Conservation (phyloP, 768 basidiomycete genomes). For the Panaeolus cyanescens region DNA sequence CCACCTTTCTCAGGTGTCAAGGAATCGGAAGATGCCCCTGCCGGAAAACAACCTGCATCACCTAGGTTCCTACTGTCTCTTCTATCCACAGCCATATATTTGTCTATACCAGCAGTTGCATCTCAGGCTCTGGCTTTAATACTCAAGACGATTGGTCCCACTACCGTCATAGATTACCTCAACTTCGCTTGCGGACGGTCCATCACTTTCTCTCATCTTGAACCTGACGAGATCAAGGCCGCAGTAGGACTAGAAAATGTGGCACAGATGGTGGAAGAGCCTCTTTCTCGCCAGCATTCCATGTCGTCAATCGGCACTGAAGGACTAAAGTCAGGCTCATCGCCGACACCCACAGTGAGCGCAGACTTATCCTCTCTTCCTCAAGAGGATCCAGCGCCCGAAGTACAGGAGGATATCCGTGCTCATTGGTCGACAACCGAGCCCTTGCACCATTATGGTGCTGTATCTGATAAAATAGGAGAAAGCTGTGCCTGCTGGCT, state of each 20-base stretch:
- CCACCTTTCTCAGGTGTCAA: slow-evolving; percentile 50
- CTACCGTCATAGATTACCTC: slow-evolving; percentile 76
- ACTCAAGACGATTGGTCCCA: slow-evolving; percentile 75
- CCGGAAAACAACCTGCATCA: slow-evolving; percentile 69
- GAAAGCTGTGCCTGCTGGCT: slow-evolving; percentile 90
- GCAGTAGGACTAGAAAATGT: slow-evolving; percentile 74
- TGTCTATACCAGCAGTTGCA: slow-evolving; percentile 77
- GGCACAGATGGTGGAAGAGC: slow-evolving; percentile 47
- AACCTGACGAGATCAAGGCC: slow-evolving; percentile 48
- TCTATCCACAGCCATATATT: slow-evolving; percentile 84
- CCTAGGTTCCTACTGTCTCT: slow-evolving; percentile 85
- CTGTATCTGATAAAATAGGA: slow-evolving; percentile 88
- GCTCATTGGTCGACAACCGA: slow-evolving; percentile 14
- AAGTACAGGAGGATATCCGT: slow-evolving; percentile 18
- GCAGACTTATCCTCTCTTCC: neutral
- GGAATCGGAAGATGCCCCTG: slow-evolving; percentile 36
- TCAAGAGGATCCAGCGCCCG: slow-evolving; percentile 9
- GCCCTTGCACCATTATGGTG: slow-evolving; percentile 75
- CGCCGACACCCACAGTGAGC: slow-evolving; percentile 3
- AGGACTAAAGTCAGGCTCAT: slow-evolving; percentile 15
- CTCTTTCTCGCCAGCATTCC: neutral
- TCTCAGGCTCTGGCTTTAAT: slow-evolving; percentile 75
- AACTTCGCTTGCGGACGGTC: slow-evolving; percentile 79
- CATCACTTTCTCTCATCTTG: slow-evolving; percentile 42
- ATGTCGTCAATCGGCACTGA: slow-evolving; percentile 13